A percentile compares a stretch with the other conserved stretches of the same genome.
phyloP scores from a whole-genome alignment of 768 basidiomycete genomes.

The Lyophyllum decastes region DNA sequence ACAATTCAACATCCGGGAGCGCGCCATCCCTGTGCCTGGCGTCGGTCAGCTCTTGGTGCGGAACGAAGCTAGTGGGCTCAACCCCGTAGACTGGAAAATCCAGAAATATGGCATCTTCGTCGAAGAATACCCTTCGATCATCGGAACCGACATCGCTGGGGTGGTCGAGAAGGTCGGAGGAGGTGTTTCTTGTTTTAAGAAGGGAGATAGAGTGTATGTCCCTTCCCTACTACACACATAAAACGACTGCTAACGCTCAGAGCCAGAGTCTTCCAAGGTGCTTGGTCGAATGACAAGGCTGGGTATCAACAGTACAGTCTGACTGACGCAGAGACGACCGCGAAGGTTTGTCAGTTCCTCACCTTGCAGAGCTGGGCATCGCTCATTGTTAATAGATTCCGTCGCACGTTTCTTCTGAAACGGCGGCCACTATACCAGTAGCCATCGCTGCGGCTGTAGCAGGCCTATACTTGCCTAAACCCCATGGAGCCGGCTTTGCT shows the following conservation, averaged over 20 bases:
- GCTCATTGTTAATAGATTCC: constrained; percentile 26
- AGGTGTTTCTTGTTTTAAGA: constrained; percentile 48
- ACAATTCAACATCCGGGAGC: constrained; percentile 15
- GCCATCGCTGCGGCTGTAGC: constrained; percentile 27
- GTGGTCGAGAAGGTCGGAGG: constrained; percentile 52
- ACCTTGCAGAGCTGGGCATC: constrained; percentile 22
- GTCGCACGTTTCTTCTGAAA: constrained; percentile 29
- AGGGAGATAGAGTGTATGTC: constrained; percentile 56
- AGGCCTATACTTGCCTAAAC: constrained; percentile 30
- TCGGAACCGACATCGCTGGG: constrained; percentile 54
- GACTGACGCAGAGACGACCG: constrained; percentile 19
- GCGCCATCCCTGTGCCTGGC: constrained; percentile 27
- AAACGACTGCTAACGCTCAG: not conserved
- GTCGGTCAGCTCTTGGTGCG: constrained; percentile 44
- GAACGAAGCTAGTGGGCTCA: constrained; percentile 38
- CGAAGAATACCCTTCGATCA: constrained; percentile 43
- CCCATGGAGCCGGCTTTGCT: constrained; percentile 25
- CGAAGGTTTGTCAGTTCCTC: constrained; percentile 22
- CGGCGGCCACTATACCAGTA: constrained; percentile 36
- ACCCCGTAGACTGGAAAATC: constrained; percentile 55
- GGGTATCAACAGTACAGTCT: constrained; percentile 30
- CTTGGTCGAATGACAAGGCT: constrained; percentile 3
- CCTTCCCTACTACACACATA: too few relatives aligned
- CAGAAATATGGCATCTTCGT: constrained; percentile 40
- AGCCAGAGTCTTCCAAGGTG: constrained; percentile 12